Percentiles rank a stretch among this genome's conserved stretches.
Evolutionary conservation across 768 basidiomycete genomes (phyloP).

Genomic region (Pleurotus ostreatus): DNA sequence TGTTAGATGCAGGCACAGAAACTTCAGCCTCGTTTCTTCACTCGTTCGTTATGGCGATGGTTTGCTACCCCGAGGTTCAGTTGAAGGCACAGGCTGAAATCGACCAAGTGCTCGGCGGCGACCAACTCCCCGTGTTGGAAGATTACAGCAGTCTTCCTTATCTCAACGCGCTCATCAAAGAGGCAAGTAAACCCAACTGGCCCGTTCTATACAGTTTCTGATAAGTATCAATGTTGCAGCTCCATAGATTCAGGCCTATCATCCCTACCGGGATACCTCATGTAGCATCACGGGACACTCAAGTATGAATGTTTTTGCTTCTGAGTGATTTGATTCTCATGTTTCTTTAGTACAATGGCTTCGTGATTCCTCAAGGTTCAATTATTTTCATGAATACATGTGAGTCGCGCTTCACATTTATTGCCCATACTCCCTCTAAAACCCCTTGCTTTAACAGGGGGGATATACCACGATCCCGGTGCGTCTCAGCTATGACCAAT

Average conservation of each 20-base stretch:
- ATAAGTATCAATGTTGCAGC: neutral
- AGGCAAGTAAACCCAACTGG: neutral
- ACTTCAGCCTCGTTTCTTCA: neutral
- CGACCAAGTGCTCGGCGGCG: neutral
- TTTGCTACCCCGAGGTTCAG: neutral
- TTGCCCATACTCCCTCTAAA: neutral
- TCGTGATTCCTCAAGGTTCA: neutral
- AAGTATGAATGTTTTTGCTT: neutral
- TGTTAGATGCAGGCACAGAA: neutral
- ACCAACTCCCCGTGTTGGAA: neutral
- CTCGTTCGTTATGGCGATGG: neutral
- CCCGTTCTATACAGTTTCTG: neutral
- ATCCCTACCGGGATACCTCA: neutral
- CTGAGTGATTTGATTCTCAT: neutral
- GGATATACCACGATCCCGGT: neutral
- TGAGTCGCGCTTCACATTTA: neutral
- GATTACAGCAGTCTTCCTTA: neutral
- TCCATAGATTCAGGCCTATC: neutral
- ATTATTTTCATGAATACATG: neutral
- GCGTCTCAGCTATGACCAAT: neutral
- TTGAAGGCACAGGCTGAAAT: neutral
- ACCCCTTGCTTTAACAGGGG: neutral
- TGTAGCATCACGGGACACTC: neutral
- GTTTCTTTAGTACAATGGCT: neutral
- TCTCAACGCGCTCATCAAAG: neutral